phyloP scores from a whole-genome alignment of 2,329 filamentous ascomycete genomes.

The Ophiostoma himal-ulmi region DNA sequence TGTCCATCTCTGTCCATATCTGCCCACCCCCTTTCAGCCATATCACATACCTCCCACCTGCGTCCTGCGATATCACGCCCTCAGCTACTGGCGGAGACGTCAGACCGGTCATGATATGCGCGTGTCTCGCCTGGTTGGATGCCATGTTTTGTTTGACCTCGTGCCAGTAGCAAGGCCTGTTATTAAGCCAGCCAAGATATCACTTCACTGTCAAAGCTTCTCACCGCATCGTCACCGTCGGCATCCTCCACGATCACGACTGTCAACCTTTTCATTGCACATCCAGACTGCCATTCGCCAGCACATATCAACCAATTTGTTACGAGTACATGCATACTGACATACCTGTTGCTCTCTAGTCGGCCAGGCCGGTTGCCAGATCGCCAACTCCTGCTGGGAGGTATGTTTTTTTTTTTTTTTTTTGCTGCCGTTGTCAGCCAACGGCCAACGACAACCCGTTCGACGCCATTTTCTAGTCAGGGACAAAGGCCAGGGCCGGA shows the following conservation, averaged over 20 bases:
- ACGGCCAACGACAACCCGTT: not conserved
- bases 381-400: slow-evolving; percentile 99
- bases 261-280: not conserved
- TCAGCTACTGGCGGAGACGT: not conserved
- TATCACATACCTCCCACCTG: not conserved
- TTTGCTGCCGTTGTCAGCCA: not conserved
- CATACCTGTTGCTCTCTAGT: slow-evolving; percentile 54
- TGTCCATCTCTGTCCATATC: not conserved
- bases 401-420: slow-evolving; percentile 52
- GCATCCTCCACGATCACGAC: not conserved
- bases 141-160: not conserved
- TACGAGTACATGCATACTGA: slow-evolving; percentile 40
- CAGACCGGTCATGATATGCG: slow-evolving; percentile 7
- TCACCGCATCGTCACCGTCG: not conserved
- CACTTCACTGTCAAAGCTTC: not conserved
- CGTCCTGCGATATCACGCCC: slow-evolving; percentile 1
- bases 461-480: slow-evolving; percentile 1
- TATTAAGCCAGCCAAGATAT: not conserved
- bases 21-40: not conserved
- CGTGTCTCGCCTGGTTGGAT: not conserved
- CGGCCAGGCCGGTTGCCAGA: slow-evolving; percentile 99
- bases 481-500: not conserved
- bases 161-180: not conserved
- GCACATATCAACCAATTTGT: not conserved
- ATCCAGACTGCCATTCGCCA: slow-evolving; percentile 2